Percentiles rank a stretch among this genome's conserved stretches.
Evolutionary conservation across 2,329 filamentous ascomycete species (phyloP).

Genomic region (Diaporthe aspalathi): DNA sequence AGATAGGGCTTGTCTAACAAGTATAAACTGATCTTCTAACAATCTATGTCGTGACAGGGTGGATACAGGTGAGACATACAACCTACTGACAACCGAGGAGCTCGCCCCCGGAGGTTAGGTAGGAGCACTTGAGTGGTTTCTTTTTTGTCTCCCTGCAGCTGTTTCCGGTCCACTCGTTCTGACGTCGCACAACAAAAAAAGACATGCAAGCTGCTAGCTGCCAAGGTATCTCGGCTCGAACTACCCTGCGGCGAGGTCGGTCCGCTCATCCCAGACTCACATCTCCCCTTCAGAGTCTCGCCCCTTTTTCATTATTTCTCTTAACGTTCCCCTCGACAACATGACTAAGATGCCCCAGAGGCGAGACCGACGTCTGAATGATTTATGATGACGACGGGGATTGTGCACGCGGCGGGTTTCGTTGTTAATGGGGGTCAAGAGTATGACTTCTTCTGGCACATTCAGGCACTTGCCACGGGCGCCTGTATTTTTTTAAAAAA

Average conservation of each 20-base stretch:
- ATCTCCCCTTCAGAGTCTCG: not conserved
- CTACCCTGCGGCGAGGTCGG: not conserved
- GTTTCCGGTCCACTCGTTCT: slow-evolving; percentile 16
- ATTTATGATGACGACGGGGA: not conserved
- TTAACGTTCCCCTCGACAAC: not conserved
- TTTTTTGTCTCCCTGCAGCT: slow-evolving; percentile 11
- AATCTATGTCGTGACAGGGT: slow-evolving; percentile 25
- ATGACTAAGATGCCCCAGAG: not conserved
- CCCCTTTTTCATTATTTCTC: not conserved
- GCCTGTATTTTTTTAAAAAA: too few relatives aligned
- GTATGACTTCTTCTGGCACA: not conserved
- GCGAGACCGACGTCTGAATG: not conserved
- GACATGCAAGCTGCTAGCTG: not conserved
- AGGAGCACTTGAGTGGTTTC: too few relatives aligned
- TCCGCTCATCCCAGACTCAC: not conserved
- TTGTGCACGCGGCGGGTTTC: not conserved
- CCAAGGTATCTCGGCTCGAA: slow-evolving; percentile 20
- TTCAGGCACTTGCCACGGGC: too few relatives aligned
- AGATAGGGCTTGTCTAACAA: not conserved
- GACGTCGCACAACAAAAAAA: slow-evolving; percentile 17
- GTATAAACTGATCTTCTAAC: not conserved
- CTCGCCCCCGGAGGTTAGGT: too few relatives aligned
- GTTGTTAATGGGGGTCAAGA: not conserved
- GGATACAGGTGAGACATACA: not conserved
- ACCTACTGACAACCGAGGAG: not conserved